These are phyloP conservation scores for Paspalum notatum DNA, from an alignment of 176 grass and related monocot species.

Conservation along the genomic window DNA sequence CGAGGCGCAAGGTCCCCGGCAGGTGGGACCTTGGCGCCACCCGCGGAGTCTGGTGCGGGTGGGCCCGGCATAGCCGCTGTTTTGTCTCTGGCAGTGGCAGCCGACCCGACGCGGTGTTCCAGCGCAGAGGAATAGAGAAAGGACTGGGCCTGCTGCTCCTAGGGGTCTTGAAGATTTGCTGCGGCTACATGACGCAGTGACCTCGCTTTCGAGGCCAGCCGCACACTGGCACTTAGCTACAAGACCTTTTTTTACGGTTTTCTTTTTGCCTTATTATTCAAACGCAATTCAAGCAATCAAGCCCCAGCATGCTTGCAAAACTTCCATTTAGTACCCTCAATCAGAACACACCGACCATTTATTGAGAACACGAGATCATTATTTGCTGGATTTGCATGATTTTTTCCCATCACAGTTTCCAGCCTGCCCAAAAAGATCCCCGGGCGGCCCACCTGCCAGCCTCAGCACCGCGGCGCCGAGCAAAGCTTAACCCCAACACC, in stretches of 20 bases:
- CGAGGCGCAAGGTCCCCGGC: background rate
- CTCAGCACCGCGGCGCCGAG: background rate
- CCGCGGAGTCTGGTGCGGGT: background rate
- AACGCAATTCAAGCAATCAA: too few species aligned
- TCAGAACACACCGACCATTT: background rate
- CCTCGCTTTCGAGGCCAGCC: constrained; percentile 24
- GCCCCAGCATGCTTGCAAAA: too few species aligned
- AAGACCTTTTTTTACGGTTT: background rate
- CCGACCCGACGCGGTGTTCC: constrained; percentile 44
- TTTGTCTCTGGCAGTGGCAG: constrained; percentile 17
- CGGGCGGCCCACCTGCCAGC: constrained; percentile 12
- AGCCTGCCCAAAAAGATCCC: background rate
- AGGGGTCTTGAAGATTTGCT: background rate
- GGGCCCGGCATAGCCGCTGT: background rate
- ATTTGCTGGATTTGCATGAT: background rate
- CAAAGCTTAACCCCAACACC: constrained; percentile 6
- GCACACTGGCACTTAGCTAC: too few species aligned
- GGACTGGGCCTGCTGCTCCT: background rate
- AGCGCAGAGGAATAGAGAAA: constrained; percentile 4
- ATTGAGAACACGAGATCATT: background rate
- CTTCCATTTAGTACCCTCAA: too few species aligned
- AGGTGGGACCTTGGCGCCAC: background rate
- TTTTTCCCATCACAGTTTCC: background rate
- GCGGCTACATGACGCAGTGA: constrained; percentile 5
- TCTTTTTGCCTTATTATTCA: too few species aligned